These are phyloP conservation scores for Alternaria tenuissima DNA, from an alignment of 2,329 filamentous ascomycete species.

Conservation along the genomic window DNA sequence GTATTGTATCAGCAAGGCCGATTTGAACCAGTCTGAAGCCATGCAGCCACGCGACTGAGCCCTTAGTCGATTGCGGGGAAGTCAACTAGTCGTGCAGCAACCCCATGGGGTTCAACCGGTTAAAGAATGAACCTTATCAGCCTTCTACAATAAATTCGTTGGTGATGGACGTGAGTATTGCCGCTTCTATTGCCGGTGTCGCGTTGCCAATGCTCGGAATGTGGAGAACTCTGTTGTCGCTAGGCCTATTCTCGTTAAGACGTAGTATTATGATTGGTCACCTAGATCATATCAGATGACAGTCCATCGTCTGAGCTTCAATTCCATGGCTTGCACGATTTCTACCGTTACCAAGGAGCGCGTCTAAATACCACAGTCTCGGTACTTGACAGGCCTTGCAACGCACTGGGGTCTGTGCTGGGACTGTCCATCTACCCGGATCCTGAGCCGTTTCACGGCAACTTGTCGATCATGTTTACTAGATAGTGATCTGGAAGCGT, in stretches of 20 bases:
- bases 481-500: neutral
- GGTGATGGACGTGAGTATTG: neutral
- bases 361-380: neutral
- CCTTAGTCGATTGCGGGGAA: conserved; percentile 9
- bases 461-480: neutral
- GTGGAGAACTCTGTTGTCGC: neutral
- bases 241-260: neutral
- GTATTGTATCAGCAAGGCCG: neutral
- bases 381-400: neutral
- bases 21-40: no score
- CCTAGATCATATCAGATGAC: no score
- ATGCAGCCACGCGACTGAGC: neutral
- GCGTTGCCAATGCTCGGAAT: neutral
- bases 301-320: no score
- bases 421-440: neutral
- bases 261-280: neutral
- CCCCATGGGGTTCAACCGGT: conserved; percentile 15
- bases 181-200: neutral
- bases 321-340: no score
- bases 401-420: neutral
- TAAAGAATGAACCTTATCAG: conserved; percentile 10
- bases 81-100: neutral
- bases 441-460: neutral
- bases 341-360: no score
- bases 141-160: neutral